These are phyloP conservation scores for Dactylellina drechsleri DNA, from an alignment of 2,329 filamentous ascomycete species.

Conservation along the genomic window DNA sequence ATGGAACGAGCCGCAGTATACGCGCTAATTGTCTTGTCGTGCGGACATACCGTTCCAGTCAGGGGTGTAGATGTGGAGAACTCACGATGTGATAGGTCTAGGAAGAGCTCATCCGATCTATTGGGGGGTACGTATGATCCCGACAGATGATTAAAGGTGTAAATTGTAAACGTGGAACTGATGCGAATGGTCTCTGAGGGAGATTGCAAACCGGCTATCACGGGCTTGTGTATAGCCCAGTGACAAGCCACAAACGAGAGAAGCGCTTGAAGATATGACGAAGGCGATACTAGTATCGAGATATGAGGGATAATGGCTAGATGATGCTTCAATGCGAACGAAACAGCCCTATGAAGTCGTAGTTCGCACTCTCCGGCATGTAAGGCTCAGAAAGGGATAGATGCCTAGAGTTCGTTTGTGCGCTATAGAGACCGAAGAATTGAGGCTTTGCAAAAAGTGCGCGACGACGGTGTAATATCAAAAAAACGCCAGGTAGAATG, in stretches of 20 bases:
- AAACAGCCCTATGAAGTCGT: constrained; percentile 51
- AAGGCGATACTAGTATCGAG: constrained; percentile 6
- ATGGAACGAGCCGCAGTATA: constrained; percentile 53
- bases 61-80: constrained; percentile 32
- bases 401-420: constrained; percentile 43
- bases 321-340: constrained; percentile 29
- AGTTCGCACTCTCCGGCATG: constrained; percentile 40
- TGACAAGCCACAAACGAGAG: constrained; percentile 46
- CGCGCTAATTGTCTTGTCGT: constrained; percentile 21
- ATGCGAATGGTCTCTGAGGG: constrained; percentile 12
- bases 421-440: constrained; percentile 35
- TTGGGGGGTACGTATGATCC: constrained; percentile 17
- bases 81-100: constrained; percentile 29
- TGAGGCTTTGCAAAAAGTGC: constrained; percentile 45
- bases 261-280: background rate
- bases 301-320: constrained; percentile 37
- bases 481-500: constrained; percentile 11
- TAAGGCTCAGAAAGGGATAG: constrained; percentile 48
- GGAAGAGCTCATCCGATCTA: constrained; percentile 3
- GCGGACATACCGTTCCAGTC: background rate
- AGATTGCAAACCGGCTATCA: constrained; percentile 48
- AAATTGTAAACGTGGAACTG: constrained; percentile 13
- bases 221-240: constrained; percentile 49
- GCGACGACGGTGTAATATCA: constrained; percentile 3
- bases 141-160: background rate